Evolutionary conservation across 1,139 yeast species (phyloP).

Genomic region (Candida pseudocylindracea): DNA sequence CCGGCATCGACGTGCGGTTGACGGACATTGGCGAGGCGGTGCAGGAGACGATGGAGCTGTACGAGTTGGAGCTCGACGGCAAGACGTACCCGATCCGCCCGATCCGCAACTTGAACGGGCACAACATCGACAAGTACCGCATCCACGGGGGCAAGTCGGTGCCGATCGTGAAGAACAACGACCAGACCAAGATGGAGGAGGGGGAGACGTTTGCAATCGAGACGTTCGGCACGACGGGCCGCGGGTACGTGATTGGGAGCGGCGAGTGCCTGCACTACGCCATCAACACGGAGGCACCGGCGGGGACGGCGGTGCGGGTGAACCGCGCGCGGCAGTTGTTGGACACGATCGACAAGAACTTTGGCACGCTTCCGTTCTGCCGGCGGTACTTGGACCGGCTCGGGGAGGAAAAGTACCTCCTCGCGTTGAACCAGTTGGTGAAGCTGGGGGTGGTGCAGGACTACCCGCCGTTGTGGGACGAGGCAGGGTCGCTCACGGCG

Average conservation of each 20-base stretch:
- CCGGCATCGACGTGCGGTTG: conserved; percentile 90
- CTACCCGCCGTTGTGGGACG: conserved; percentile 89
- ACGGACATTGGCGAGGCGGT: conserved; percentile 92
- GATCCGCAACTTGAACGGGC: conserved; percentile 86
- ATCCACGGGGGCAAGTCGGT: conserved; percentile 94
- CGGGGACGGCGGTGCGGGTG: conserved; percentile 14
- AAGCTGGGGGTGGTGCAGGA: conserved; percentile 75
- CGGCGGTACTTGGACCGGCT: conserved; percentile 80
- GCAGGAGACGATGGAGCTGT: conserved; percentile 94
- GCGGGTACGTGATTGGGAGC: conserved; percentile 64
- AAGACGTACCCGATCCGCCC: conserved; percentile 69
- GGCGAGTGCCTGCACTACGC: conserved; percentile 96
- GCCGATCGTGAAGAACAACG: conserved; percentile 87
- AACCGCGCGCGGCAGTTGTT: conserved; percentile 48
- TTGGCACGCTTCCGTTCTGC: conserved; percentile 94
- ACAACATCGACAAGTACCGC: conserved; percentile 59
- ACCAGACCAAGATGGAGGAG: conserved; percentile 94
- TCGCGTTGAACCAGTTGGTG: conserved; percentile 76
- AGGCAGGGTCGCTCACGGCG: conserved; percentile 77
- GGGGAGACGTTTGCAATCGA: conserved; percentile 97
- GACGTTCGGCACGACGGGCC: conserved; percentile 93
- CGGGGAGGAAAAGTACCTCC: conserved; percentile 79
- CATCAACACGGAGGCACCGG: conserved; percentile 16
- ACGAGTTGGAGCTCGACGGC: conserved; percentile 82
- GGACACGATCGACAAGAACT: conserved; percentile 47